Base-by-base conservation (phyloP, 768 basidiomycete species). In the Phaeotremella skinneri region DNA sequence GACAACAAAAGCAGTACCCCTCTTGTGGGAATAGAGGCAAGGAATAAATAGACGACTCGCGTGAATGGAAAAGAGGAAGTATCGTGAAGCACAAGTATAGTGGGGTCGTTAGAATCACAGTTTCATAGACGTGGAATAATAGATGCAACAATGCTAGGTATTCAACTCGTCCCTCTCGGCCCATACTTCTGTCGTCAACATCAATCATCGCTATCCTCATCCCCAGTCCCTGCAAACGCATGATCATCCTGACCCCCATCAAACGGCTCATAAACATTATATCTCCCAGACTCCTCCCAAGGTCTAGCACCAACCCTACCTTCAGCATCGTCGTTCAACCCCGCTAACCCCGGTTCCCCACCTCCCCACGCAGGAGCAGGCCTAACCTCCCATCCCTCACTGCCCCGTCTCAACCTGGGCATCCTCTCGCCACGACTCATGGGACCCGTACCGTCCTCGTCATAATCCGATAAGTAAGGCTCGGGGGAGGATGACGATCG, bases 351-450 rank as follows among this genome's bases (percentile, higher is more conserved):
- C 17, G 9, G 9, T 17, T 11, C 29, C 20, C 52, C 27, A 34
- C 14, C 20, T 14, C 48, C 4, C 43, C 63, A 57, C 31, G 41
- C 39, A 53, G 49, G 47, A 21, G 21, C 42, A 29, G 64, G 53
- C 26, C 63, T 51, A 2, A 77, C 68, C 49, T 77, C 76, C 56
- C 60, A 74, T 4, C 76, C 76, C 50, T 77, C 76, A 64, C 76
- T 77, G 11, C 76, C 76, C 60, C 65, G 43, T 29, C 76, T 60
- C 20, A 75, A 59, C 50, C 68, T 63, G 23, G 50, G 45, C 14
- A 50, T 42, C 49, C 41, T 52, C 51, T 17, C 51, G 4, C 7
- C 47, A 20, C 3, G 21, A 21, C 37, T 34, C 17, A 37, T 37
- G 3, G 59, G 69, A n/a, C 63, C 68, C 6, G 54, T 54, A 25